These are phyloP conservation scores for Globisporangium barbulae DNA, from an alignment of 352 stramenopile genomes.

Conservation along the genomic window DNA sequence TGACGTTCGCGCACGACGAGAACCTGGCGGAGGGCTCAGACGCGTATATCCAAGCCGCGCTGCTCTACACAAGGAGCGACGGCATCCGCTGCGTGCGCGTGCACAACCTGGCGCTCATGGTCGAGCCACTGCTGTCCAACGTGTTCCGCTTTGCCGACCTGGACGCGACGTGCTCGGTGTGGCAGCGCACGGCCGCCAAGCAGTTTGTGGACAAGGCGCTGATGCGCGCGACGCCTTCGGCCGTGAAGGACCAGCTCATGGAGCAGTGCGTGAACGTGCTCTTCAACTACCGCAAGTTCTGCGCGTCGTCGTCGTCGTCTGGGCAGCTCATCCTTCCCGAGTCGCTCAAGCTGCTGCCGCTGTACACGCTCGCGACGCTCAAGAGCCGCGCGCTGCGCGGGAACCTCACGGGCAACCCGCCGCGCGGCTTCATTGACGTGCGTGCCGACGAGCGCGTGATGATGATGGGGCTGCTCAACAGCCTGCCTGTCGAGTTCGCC, in stretches of 20 bases:
- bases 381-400: constrained; percentile 86
- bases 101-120: constrained; percentile 85
- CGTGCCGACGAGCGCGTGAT: constrained; percentile 85
- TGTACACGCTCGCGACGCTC: constrained; percentile 86
- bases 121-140: constrained; percentile 77
- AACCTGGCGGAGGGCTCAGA: constrained; percentile 64
- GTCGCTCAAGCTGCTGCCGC: constrained; percentile 87
- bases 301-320: constrained; percentile 85
- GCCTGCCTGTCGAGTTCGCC: constrained; percentile 74
- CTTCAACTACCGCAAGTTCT: constrained; percentile 91
- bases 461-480: constrained; percentile 83
- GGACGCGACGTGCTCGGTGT: constrained; percentile 84
- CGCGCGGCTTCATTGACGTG: constrained; percentile 82
- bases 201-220: constrained; percentile 80
- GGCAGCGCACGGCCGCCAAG: constrained; percentile 74
- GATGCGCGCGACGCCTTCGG: constrained; percentile 72
- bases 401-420: constrained; percentile 76
- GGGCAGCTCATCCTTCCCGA: constrained; percentile 91
- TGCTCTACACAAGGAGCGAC: constrained; percentile 87
- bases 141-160: constrained; percentile 88
- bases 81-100: constrained; percentile 88
- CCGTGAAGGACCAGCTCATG: constrained; percentile 77
- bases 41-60: constrained; percentile 84
- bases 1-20: constrained; percentile 89
- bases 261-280: constrained; percentile 87